Conservation (phyloP, 306 rosid species). For the Sphenostylis stenocarpa region DNA sequence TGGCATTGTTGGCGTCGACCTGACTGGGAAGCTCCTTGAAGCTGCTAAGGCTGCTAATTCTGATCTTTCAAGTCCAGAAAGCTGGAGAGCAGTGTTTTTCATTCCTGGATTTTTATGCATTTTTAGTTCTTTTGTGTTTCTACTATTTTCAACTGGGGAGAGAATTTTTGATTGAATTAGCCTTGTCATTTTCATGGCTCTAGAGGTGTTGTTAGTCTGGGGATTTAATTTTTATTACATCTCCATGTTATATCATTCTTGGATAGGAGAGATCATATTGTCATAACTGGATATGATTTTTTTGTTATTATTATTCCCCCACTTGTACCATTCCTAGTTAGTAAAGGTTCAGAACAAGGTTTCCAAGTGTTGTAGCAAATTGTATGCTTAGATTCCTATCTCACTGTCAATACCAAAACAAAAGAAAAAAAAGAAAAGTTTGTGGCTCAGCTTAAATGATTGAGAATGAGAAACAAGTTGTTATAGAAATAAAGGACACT, state of each 20-base stretch:
- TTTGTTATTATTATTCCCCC: background rate
- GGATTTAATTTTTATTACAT: conserved; percentile 37
- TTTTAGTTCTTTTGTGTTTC: conserved; percentile 71
- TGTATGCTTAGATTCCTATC: background rate
- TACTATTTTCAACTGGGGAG: conserved; percentile 88
- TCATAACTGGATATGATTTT: conserved; percentile 24
- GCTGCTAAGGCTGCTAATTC: conserved; percentile 70
- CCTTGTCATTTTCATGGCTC: conserved; percentile 28
- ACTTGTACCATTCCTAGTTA: conserved; percentile 38
- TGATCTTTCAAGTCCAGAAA: conserved; percentile 82
- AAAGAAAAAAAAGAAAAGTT: background rate
- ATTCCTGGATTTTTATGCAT: conserved; percentile 89
- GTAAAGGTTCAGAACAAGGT: background rate
- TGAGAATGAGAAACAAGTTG: conserved; percentile 19
- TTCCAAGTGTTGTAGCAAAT: conserved; percentile 18
- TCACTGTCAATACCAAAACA: background rate
- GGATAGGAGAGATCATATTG: conserved; percentile 29
- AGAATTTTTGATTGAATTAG: conserved; percentile 82
- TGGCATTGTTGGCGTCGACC: conserved; percentile 87
- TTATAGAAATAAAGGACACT: background rate
- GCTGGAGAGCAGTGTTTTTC: conserved; percentile 82
- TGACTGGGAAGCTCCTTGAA: conserved; percentile 89
- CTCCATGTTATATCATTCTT: conserved; percentile 45
- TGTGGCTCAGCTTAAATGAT: conserved; percentile 10
- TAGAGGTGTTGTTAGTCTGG: conserved; percentile 11